Evolutionary conservation across 768 basidiomycete genomes (phyloP), one percentile per base, ranked within the genome.

Genomic region (Tricholoma furcatifolium): DNA sequence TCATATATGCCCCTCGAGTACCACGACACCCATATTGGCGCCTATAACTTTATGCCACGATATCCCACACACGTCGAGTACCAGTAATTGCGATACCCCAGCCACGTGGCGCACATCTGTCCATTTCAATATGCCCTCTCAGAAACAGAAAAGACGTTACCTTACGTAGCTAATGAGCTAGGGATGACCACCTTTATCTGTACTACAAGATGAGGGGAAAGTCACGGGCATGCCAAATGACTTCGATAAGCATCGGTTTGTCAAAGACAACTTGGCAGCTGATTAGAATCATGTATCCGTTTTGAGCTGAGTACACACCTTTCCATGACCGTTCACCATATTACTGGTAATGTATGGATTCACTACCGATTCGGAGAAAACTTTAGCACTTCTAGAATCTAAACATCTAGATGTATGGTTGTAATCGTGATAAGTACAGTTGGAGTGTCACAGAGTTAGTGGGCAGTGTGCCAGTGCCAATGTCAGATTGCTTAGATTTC

Each of bases 41-140:
- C 56, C 23, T 58, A 58, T 58, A 50, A 50, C 43, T 47, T 58
- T 58, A 58, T 59, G 57, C 54, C 54, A 52, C 56, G 43, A 58
- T 58, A 55, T 55, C 47, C 54, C 43, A 49, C 51, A 55, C 42
- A n/a, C 43, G 53, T 55, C 51, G 53, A 49, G 31, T 41, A 48
- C 23, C 39, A 45, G 35, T 46, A 50, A 32, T 47, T 42, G 32
- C 49, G 44, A 55, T 46, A 55, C 45, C 50, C 47, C 44, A 12
- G 20, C 35, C 45, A 45, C 50, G 54, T 55, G 54, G 57, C 51
- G 51, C 54, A 59, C 15, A 32, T 31, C 21, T 47, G 15, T 34
- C 44, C n/a, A n/a, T 32, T 47, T 27, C 23, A 47, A 21, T 39
- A 7, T 45, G 17, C 38, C 43, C 44, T 32, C 17, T 8, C n/a